Base-by-base conservation (phyloP, 106 monocot species). In the Ottelia alismoides region DNA sequence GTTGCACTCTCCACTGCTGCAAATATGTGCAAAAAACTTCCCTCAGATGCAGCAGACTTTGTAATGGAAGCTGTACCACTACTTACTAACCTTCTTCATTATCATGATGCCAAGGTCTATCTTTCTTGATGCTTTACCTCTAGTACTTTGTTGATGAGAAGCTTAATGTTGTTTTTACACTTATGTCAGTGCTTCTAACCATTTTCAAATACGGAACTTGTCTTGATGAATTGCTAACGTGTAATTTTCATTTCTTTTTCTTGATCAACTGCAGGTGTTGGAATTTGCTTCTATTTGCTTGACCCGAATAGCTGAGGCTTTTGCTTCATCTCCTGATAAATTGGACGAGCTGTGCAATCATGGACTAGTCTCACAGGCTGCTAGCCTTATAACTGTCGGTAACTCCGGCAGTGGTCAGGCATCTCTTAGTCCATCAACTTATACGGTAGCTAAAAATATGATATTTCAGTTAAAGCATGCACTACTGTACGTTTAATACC, bases 51-150 rank as follows among this genome's bases (percentile, higher is more conserved):
- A 27, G 85, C 90, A 45, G 98, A 98, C 58, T 98, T 82, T 77
- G 90, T 90, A 4, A 98, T 98, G 98, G 90, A 98, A 70, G 90
- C 98, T 22, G 98, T 98, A 57, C 98, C 98, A 46, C 63, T 98
- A 72, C 76, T 98, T n/a, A 98, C 79, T 46, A 85, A 98, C 28
- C 98, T 98, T 59, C 82, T 98, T 9, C 71, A 90, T 31, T 79
- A 90, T 53, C 89, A 90, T 68, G 98, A 98, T 80, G 72, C 85
- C 22, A 98, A 98, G 74, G 98, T n/a, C n/a, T n/a, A n/a, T n/a
- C n/a, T n/a, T n/a, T n/a, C n/a, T n/a, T n/a, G n/a, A n/a, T n/a
- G n/a, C n/a, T n/a, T n/a, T n/a, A n/a, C n/a, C n/a, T n/a, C n/a
- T n/a, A n/a, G n/a, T n/a, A n/a, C n/a, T n/a, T n/a, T n/a, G n/a